A percentile compares a stretch with the other conserved stretches of the same genome.
These are phyloP conservation scores for Xylaria flabelliformis DNA, from an alignment of 495 filamentous ascomycete species.

Conservation along the genomic window DNA sequence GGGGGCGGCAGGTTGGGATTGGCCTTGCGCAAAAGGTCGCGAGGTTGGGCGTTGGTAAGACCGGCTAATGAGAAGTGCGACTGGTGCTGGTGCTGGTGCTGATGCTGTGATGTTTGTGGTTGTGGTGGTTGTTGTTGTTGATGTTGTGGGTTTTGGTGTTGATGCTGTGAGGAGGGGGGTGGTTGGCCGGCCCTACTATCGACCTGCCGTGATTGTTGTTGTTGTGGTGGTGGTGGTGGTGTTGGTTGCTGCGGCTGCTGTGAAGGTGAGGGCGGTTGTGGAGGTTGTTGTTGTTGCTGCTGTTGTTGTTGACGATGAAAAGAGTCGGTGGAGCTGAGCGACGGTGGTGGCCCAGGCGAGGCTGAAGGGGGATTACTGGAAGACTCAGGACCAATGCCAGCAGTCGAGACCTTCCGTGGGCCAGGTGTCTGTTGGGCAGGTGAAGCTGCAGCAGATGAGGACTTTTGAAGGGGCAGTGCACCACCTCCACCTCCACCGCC, in stretches of 20 bases:
- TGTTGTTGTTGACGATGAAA: constrained; percentile 43
- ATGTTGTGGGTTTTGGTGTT: constrained; percentile 20
- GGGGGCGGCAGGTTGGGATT: constrained; percentile 26
- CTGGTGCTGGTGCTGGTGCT: constrained; percentile 37
- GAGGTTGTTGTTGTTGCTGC: constrained; percentile 32
- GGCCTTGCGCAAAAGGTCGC: constrained; percentile 26
- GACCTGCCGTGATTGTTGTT: constrained; percentile 28
- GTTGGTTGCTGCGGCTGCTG: constrained; percentile 4
- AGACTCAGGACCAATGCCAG: constrained; percentile 35
- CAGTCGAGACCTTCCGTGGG: constrained; percentile 35
- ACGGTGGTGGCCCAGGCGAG: constrained; percentile 43
- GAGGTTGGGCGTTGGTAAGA: constrained; percentile 17
- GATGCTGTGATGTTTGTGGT: constrained; percentile 28
- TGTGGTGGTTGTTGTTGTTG: constrained; percentile 36
- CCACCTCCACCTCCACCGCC: constrained; percentile 41
- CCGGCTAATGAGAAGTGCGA: constrained; percentile 28
- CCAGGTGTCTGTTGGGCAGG: constrained; percentile 24
- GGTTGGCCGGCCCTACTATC: constrained; percentile 30
- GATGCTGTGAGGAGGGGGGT: constrained; percentile 31
- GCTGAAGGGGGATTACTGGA: constrained; percentile 51
- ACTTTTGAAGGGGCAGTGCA: constrained; percentile 38
- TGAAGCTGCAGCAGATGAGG: constrained; percentile 26
- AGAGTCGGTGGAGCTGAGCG: constrained; percentile 55
- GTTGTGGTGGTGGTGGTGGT: constrained; percentile 3
- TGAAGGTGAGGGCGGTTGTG: neutral